These are phyloP conservation scores for Tolypocladium album DNA, from an alignment of 2,329 filamentous ascomycete species.

Conservation along the genomic window DNA sequence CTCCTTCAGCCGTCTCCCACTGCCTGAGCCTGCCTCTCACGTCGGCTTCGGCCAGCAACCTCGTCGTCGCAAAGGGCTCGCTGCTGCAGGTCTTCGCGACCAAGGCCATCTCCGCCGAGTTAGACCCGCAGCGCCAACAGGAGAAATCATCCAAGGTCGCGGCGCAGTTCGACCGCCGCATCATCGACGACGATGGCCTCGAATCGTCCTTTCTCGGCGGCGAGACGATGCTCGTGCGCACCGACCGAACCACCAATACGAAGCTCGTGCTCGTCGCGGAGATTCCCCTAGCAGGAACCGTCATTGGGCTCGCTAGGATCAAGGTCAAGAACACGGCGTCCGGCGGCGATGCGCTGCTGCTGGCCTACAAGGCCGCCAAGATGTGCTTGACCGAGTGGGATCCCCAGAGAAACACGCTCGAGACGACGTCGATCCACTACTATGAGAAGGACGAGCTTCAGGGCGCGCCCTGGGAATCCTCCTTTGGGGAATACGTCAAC, in stretches of 20 bases:
- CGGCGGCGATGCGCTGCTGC: constrained; percentile 71
- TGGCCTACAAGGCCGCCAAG: constrained; percentile 85
- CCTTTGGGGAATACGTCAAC: constrained; percentile 65
- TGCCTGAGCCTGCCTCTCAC: constrained; percentile 71
- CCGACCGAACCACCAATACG: constrained; percentile 54
- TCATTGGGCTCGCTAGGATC: constrained; percentile 73
- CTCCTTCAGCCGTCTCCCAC: constrained; percentile 89
- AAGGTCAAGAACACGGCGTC: constrained; percentile 63
- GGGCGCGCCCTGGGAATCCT: constrained; percentile 70
- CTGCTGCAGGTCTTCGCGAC: constrained; percentile 83
- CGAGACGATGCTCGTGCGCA: constrained; percentile 49
- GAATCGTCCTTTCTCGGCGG: constrained; percentile 56
- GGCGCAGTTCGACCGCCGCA: constrained; percentile 39
- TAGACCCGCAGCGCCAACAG: constrained; percentile 34
- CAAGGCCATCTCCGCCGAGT: constrained; percentile 54
- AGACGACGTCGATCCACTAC: constrained; percentile 91
- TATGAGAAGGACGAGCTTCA: constrained; percentile 91
- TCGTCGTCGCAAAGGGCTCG: constrained; percentile 86
- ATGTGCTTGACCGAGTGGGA: constrained; percentile 93
- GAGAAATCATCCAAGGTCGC: constrained; percentile 27
- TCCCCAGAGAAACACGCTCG: constrained; percentile 63
- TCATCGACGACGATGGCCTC: constrained; percentile 51
- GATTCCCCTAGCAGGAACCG: constrained; percentile 70
- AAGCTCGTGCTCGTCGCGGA: constrained; percentile 82
- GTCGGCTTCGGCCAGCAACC: constrained; percentile 65